Evolutionary conservation across 768 basidiomycete genomes (phyloP), one percentile per base, ranked within the genome.

Genomic region (Tulasnella sp.): DNA sequence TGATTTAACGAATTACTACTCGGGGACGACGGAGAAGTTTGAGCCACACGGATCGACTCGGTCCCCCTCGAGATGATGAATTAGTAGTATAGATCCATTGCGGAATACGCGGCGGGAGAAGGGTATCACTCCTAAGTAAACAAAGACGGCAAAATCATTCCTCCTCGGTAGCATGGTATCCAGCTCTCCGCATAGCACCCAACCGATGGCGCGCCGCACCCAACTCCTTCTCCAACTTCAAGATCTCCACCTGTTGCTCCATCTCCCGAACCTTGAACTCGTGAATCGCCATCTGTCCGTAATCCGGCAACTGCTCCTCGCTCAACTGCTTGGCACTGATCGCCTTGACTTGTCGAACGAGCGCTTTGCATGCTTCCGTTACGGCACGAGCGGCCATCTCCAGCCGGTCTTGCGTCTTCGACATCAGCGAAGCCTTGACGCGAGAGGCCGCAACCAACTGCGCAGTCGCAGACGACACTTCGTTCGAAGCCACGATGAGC

Each of bases 401-500:
- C 40, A 99, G 91, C 48, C 93, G 91, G 83, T 98, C 96, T 86
- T 99, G 98, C 2, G 97, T 98, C 88, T 98, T 97, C 76, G 95
- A 97, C 97, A 98, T 99, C 81, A 98, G 88, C 84, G 96, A 96
- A 6, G 97, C 96, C 87, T 99, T 99, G 84, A 99, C 98, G 78
- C 98, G 92, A 16, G 97, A 98, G 9, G 98, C 98, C 36, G 98
- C 98, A 71, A 99, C 98, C 75, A 99, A 92, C 86, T 99, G 98
- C 21, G 98, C 98, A 1, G 98, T 99, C 2, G 98, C 93, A 75
- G 92, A 95, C 3, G 97, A 95, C 58, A 99, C 98, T 85, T 98
- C 98, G 86, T 99, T 99, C 52, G 98, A 99, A n/a, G 98, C 94
- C 79, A 99, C 98, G 84, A 99, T 99, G 82, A 99, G 93, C 86